phyloP scores from a whole-genome alignment of 768 basidiomycete species.

The Daedaleopsis sinensis region DNA sequence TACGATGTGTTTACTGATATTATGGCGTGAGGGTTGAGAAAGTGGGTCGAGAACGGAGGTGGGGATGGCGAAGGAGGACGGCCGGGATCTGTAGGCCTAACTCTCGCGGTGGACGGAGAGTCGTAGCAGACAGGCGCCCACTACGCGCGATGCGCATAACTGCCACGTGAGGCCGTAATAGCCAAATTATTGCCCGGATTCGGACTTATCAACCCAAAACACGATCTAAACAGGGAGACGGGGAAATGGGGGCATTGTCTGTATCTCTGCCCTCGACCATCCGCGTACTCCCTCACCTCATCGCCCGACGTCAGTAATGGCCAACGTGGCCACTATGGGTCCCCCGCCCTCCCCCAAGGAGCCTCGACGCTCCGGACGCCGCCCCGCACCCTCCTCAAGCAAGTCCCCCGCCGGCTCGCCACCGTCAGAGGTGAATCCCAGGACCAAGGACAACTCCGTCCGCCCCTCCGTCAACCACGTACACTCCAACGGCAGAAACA shows the following conservation, averaged over 20 bases:
- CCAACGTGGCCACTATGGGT: conserved; percentile 71
- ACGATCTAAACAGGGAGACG: conserved; percentile 13
- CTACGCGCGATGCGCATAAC: background rate
- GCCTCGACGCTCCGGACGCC: conserved; percentile 76
- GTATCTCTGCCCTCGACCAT: conserved; percentile 20
- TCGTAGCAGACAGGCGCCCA: background rate
- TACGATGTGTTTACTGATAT: background rate
- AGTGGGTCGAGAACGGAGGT: no score
- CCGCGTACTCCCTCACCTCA: conserved; percentile 20
- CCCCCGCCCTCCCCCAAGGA: conserved; percentile 78
- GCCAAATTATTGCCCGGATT: background rate
- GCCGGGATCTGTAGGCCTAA: no score
- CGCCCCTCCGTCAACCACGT: conserved; percentile 29
- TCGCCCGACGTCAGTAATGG: conserved; percentile 41
- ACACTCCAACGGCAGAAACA: conserved; percentile 42
- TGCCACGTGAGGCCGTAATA: background rate
- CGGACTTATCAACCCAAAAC: conserved; percentile 14
- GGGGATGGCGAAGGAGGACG: no score
- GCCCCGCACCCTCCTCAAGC: conserved; percentile 68
- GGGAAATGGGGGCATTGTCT: conserved; percentile 26
- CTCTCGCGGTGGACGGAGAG: no score
- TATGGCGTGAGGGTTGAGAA: no score
- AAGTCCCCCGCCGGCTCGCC: conserved; percentile 73
- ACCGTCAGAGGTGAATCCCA: conserved; percentile 46
- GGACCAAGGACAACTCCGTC: conserved; percentile 29